Percentiles rank a stretch among this genome's conserved stretches.
phyloP scores from a whole-genome alignment of 2,329 filamentous ascomycete species.

The Diaporthe nobilis region DNA sequence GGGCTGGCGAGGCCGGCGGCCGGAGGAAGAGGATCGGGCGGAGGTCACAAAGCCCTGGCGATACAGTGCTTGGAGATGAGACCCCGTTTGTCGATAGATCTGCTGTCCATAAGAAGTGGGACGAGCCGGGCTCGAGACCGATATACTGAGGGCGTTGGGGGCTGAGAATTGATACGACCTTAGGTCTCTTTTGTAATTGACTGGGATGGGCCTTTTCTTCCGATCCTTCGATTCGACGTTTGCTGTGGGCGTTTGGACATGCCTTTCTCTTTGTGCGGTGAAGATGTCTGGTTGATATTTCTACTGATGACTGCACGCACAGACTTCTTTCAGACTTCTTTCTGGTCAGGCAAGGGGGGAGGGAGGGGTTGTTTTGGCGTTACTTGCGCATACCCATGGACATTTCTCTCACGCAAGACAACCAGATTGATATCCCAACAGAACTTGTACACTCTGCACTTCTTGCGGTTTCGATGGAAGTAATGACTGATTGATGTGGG shows the following conservation, averaged over 20 bases:
- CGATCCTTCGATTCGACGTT: background rate
- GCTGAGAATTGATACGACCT: background rate
- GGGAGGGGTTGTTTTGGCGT: background rate
- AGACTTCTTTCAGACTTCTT: conserved; percentile 1
- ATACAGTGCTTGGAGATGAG: conserved; percentile 47
- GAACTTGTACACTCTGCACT: background rate
- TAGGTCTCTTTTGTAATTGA: conserved; percentile 41
- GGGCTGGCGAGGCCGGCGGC: conserved; percentile 55
- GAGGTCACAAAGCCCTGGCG: conserved; percentile 61
- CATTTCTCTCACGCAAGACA: conserved; percentile 12
- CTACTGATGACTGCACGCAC: background rate
- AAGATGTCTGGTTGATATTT: background rate
- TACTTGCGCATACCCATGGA: conserved; percentile 23
- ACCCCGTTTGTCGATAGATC: conserved; percentile 49
- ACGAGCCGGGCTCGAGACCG: conserved; percentile 52
- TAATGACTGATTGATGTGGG: background rate
- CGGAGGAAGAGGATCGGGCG: conserved; percentile 66
- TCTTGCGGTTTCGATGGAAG: background rate
- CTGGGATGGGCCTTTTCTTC: conserved; percentile 48
- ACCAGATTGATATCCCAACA: conserved; percentile 2
- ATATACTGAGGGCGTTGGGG: conserved; percentile 49
- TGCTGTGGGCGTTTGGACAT: background rate
- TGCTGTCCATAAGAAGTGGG: conserved; percentile 54
- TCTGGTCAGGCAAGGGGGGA: background rate
- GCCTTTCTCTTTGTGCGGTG: background rate